A percentile compares a stretch with the other conserved stretches of the same genome.
Evolutionary conservation across 2,329 filamentous ascomycete genomes (phyloP).

Genomic region (Penicillium thymicola): DNA sequence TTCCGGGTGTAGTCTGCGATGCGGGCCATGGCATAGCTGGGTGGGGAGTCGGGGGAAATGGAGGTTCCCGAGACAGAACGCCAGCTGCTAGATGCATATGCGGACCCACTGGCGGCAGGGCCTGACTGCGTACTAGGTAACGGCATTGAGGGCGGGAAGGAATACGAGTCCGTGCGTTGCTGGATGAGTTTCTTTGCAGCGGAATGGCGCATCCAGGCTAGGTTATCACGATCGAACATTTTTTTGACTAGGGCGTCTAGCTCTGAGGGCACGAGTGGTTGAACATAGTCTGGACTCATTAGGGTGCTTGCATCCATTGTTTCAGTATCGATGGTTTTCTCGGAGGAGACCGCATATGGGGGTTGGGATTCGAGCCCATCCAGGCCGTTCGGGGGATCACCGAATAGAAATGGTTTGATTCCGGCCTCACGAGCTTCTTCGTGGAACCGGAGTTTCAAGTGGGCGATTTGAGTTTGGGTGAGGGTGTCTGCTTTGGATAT

Average conservation of each 20-base stretch:
- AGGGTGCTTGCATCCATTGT: slow-evolving; percentile 88
- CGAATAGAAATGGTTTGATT: slow-evolving; percentile 67
- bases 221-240: slow-evolving; percentile 73
- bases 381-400: slow-evolving; percentile 32
- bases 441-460: slow-evolving; percentile 54
- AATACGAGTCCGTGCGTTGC: slow-evolving; percentile 55
- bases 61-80: slow-evolving; percentile 20
- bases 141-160: slow-evolving; percentile 7
- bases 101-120: neutral
- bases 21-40: slow-evolving; percentile 59
- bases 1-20: slow-evolving; percentile 58
- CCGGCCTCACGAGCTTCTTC: slow-evolving; percentile 42
- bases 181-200: slow-evolving; percentile 77
- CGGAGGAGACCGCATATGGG: slow-evolving; percentile 76
- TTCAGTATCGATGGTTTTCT: slow-evolving; percentile 67
- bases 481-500: slow-evolving; percentile 74
- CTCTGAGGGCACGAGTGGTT: slow-evolving; percentile 75
- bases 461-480: slow-evolving; percentile 53
- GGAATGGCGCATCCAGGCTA: slow-evolving; percentile 76
- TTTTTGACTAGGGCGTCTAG: slow-evolving; percentile 65
- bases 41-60: slow-evolving; percentile 26
- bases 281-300: slow-evolving; percentile 88
- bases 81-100: slow-evolving; percentile 6
- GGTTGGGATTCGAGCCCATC: slow-evolving; percentile 34
- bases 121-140: slow-evolving; percentile 18